These are phyloP conservation scores for Musa beccarii DNA, from an alignment of 176 grass and related monocot species.

Conservation along the genomic window DNA sequence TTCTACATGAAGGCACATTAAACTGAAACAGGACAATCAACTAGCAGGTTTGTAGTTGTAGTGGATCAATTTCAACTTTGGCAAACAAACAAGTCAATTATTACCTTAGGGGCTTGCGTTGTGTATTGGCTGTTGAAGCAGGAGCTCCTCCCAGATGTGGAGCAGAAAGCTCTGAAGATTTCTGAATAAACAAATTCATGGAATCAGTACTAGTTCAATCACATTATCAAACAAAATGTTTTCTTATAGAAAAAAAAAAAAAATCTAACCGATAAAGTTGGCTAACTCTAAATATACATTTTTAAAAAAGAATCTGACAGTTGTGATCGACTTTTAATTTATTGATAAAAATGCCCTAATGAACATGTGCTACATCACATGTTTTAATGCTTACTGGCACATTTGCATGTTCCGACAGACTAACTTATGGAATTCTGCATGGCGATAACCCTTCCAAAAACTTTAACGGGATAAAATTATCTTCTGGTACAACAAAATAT, in stretches of 20 bases:
- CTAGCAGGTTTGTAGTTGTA: neutral
- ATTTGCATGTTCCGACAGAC: too few species aligned
- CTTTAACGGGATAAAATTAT: slow-evolving; percentile 1
- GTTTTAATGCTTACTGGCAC: too few species aligned
- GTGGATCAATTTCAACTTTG: neutral
- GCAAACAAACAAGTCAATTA: neutral
- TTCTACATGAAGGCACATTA: slow-evolving; percentile 1
- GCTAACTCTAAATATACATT: neutral
- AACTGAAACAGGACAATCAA: neutral
- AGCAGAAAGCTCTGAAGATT: slow-evolving; percentile 53
- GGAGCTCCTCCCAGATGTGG: slow-evolving; percentile 24
- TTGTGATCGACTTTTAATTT: too few species aligned
- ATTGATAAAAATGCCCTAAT: too few species aligned
- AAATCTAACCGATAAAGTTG: neutral
- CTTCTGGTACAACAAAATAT: slow-evolving; percentile 9
- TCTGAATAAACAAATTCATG: slow-evolving; percentile 18
- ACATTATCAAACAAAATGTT: slow-evolving; percentile 6
- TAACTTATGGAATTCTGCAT: too few species aligned
- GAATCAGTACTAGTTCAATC: slow-evolving; percentile 12
- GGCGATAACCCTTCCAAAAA: neutral
- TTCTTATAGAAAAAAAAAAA: slow-evolving; percentile 8
- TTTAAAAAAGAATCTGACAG: neutral
- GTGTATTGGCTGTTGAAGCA: slow-evolving; percentile 30
- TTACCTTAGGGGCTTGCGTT: slow-evolving; percentile 66
- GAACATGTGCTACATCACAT: too few species aligned